A percentile compares a stretch with the other conserved stretches of the same genome.
Conservation (phyloP, 2,329 filamentous ascomycete genomes). For the Trichoderma sp. region DNA sequence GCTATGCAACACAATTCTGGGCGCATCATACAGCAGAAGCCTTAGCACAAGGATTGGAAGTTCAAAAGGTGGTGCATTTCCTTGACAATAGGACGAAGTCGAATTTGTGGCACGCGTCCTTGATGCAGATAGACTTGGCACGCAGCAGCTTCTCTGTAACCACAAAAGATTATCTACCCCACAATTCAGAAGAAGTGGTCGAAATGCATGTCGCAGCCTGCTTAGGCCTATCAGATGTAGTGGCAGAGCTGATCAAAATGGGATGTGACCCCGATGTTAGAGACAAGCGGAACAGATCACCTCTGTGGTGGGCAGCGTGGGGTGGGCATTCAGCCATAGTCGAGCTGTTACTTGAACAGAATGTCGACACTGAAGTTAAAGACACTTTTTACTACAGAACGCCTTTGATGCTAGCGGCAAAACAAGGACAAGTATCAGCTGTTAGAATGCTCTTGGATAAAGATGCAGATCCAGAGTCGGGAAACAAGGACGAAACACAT, state of each 20-base stretch:
- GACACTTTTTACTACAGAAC: background rate
- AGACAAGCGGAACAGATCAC: background rate
- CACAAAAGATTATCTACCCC: constrained; percentile 30
- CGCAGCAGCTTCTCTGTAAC: background rate
- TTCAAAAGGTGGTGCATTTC: too few species aligned
- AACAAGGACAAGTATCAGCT: accelerated
- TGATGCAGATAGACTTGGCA: background rate
- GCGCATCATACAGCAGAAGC: background rate
- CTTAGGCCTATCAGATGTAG: background rate
- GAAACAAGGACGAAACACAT: background rate
- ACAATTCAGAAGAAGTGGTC: background rate
- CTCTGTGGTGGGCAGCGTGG: background rate
- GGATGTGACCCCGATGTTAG: background rate
- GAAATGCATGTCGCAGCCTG: background rate
- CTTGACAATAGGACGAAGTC: too few species aligned
- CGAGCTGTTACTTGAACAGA: background rate
- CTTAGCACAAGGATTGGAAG: background rate
- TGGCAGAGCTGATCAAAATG: background rate
- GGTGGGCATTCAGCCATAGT: background rate
- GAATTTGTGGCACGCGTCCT: background rate
- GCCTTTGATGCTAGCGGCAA: background rate
- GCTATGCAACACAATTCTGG: background rate
- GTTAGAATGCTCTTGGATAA: background rate
- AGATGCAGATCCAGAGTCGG: background rate
- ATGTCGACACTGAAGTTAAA: background rate